Evolutionary conservation across 331 rosid species (phyloP), one percentile per base, ranked within the genome.

Genomic region (Prunus yedoensis): DNA sequence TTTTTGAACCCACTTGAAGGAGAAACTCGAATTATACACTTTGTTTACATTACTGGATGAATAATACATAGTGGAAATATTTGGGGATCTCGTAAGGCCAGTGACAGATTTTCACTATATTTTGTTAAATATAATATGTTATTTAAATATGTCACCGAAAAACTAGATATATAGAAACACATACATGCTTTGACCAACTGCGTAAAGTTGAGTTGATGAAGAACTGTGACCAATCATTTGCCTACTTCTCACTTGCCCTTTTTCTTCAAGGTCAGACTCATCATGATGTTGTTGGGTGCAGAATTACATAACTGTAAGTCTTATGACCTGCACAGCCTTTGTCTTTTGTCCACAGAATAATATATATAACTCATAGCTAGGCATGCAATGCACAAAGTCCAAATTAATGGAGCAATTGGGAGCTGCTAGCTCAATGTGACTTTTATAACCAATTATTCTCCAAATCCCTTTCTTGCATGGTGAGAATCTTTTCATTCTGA

Each of bases 381-480:
- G 67, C 69, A 35, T 64, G 69, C 69, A 64, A 64, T 0, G 69
- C 69, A 35, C 68, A 0, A 47, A 3, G 46, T 3, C 46, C 46
- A 62, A 64, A 38, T 0, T 35, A 38, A 64, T 64, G 69, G 50
- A 64, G 69, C n/a, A 38, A 43, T 8, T 16, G 25, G 25, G 46
- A 63, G 49, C 23, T 18, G 68, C 68, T 16, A 9, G 49, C 25
- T 5, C 12, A 64, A 35, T 30, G 38, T 35, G 69, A 64, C 50
- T 38, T n/a, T 0, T 64, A 18, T 38, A 38, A 32, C 50, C 27
- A 64, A 64, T 64, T 64, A 0, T 18, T 64, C 69, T 38, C 69
- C 49, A 3, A 64, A 64, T 64, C 50, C 50, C 49, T 18, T 64
- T 38, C 50, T 64, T 64, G 69, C 50, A 64, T 17, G 69, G 50